Conservation (phyloP, 352 stramenopile species). For the Globisporangium apiculatum region DNA sequence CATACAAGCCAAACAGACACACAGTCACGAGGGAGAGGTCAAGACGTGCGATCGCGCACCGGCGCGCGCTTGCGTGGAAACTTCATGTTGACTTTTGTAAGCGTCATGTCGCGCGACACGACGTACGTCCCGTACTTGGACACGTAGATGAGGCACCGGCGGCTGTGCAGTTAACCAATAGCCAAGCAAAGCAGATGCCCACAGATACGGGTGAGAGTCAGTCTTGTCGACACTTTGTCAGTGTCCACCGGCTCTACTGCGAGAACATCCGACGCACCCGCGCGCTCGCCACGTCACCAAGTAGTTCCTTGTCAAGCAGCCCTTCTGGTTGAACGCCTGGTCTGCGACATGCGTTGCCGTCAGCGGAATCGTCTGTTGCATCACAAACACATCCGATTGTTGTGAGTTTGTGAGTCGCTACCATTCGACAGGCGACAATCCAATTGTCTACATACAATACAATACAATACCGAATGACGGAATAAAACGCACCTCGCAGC, state of each 20-base stretch:
- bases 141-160: conserved; percentile 73
- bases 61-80: conserved; percentile 68
- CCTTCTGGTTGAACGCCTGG: conserved; percentile 62
- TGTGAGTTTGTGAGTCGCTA: too few relatives aligned
- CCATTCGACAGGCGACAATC: too few relatives aligned
- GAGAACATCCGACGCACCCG: conserved; percentile 34
- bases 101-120: conserved; percentile 74
- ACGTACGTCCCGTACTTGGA: conserved; percentile 65
- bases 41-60: conserved; percentile 20
- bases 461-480: background rate
- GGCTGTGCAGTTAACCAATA: conserved; percentile 17
- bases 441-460: background rate
- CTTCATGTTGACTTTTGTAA: conserved; percentile 86
- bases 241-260: too few relatives aligned
- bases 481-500: conserved; percentile 58
- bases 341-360: conserved; percentile 78
- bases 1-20: background rate
- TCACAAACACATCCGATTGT: too few relatives aligned
- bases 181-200: too few relatives aligned
- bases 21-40: background rate
- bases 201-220: background rate
- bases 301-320: conserved; percentile 73
- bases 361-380: conserved; percentile 62
- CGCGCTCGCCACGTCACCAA: conserved; percentile 78
- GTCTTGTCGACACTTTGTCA: background rate